Evolutionary conservation across 257 asterid genomes (phyloP).

Genomic region (Scutellaria minor): DNA sequence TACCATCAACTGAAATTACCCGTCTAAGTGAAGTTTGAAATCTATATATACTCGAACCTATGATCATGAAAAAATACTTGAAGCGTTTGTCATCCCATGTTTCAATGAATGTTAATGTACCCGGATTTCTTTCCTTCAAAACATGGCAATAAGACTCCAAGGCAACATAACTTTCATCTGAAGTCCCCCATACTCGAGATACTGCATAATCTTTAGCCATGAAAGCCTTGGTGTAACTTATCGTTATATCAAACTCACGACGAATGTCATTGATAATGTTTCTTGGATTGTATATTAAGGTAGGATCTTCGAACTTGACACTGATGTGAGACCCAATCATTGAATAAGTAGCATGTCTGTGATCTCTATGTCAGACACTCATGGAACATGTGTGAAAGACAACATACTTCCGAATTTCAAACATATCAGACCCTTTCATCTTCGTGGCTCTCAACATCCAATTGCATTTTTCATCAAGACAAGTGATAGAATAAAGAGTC

Average conservation of each 20-base stretch:
- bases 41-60: background rate
- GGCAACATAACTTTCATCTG: too few relatives aligned
- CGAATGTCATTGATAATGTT: too few relatives aligned
- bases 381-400: background rate
- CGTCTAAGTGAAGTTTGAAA: background rate
- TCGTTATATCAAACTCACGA: too few relatives aligned
- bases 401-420: conserved; percentile 1
- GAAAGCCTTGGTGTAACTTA: too few relatives aligned
- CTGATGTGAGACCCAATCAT: too few relatives aligned
- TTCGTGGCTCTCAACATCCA: conserved; percentile 6
- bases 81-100: background rate
- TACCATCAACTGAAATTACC: background rate
- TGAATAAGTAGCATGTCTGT: too few relatives aligned
- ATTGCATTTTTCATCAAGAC: background rate
- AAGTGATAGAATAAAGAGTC: background rate
- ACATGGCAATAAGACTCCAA: too few relatives aligned
- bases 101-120: background rate
- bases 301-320: too few relatives aligned
- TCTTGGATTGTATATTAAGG: too few relatives aligned
- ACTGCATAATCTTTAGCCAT: too few relatives aligned
- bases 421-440: background rate
- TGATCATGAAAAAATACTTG: background rate
- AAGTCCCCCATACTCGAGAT: too few relatives aligned
- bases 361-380: too few relatives aligned
- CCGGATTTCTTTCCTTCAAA: background rate